Evolutionary conservation across 2,329 filamentous ascomycete genomes (phyloP).

Genomic region (Claviceps pusilla): DNA sequence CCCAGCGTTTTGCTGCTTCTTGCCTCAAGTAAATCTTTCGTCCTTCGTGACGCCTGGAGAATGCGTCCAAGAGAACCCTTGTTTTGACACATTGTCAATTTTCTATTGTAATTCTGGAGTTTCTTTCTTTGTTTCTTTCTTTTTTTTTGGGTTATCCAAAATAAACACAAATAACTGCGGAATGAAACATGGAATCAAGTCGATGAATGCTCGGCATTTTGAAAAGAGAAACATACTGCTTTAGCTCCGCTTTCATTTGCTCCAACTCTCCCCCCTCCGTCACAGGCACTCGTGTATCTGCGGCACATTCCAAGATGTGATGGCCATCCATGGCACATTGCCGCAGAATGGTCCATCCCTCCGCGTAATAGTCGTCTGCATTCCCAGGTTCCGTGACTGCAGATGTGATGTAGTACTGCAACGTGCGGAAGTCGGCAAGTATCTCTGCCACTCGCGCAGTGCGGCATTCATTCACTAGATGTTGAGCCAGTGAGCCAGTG

Average conservation of each 20-base stretch:
- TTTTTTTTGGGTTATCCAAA: background rate
- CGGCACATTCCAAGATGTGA: slow-evolving; percentile 49
- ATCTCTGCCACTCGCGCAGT: slow-evolving; percentile 46
- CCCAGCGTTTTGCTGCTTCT: slow-evolving; percentile 43
- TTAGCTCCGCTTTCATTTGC: slow-evolving; percentile 46
- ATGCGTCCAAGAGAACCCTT: slow-evolving; percentile 45
- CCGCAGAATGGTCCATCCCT: slow-evolving; percentile 46
- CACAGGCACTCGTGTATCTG: slow-evolving; percentile 43
- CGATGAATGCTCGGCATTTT: background rate
- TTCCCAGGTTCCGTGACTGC: slow-evolving; percentile 39
- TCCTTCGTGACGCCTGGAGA: slow-evolving; percentile 44
- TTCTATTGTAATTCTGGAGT: background rate
- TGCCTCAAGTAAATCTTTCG: slow-evolving; percentile 52
- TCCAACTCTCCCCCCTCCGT: slow-evolving; percentile 39
- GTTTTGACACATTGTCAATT: background rate
- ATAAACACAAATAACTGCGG: background rate
- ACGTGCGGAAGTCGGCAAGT: slow-evolving; percentile 43
- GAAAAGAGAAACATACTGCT: slow-evolving; percentile 32
- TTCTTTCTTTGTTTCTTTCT: too few relatives aligned
- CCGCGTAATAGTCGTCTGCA: slow-evolving; percentile 45
- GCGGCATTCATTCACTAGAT: slow-evolving; percentile 44
- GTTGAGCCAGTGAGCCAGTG: background rate
- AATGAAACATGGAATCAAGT: background rate
- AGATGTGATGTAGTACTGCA: slow-evolving; percentile 48
- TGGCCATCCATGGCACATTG: slow-evolving; percentile 49